phyloP scores from a whole-genome alignment of 257 asterid species.

The Pogostemon cablin region DNA sequence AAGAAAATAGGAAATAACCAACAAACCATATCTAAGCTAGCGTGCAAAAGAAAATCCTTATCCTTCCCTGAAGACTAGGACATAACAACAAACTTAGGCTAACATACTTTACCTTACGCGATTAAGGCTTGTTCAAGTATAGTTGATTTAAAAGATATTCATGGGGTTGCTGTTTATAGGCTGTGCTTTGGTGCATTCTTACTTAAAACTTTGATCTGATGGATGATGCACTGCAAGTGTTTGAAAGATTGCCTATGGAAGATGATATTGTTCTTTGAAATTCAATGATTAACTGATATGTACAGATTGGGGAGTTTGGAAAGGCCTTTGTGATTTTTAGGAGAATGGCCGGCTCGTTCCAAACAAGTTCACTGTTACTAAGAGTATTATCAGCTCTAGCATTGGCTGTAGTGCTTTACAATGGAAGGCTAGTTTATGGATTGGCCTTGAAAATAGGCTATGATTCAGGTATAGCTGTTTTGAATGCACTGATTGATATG shows the following conservation, averaged over 20 bases:
- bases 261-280: constrained; percentile 78
- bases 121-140: constrained; percentile 62
- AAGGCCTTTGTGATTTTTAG: constrained; percentile 52
- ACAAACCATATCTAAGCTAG: no score
- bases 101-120: constrained; percentile 22
- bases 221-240: constrained; percentile 57
- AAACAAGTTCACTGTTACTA: constrained; percentile 60
- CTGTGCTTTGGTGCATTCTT: constrained; percentile 68
- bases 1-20: no score
- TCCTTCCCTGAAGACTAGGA: no score
- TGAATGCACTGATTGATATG: constrained; percentile 79
- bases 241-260: constrained; percentile 63
- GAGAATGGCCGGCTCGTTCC: constrained; percentile 59
- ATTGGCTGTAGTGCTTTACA: constrained; percentile 51
- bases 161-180: constrained; percentile 64
- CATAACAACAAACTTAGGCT: no score
- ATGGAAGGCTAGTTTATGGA: constrained; percentile 61
- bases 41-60: no score
- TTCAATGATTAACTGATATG: constrained; percentile 81
- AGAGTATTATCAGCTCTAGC: constrained; percentile 73
- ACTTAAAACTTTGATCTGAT: constrained; percentile 52
- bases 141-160: constrained; percentile 50
- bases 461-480: constrained; percentile 51
- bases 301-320: constrained; percentile 50
- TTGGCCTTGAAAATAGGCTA: constrained; percentile 58